Conservation (phyloP, 176 grass and related monocot species). For the Zea mays region Zm-B73-REFERENCE-NAM-5.0 NC_050100.1:187688501-187689000, state of each 20-base stretch:
- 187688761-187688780: neutral
- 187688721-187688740: neutral
- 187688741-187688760: conserved; percentile 13
- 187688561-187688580: neutral
- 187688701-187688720: neutral
- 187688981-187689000: conserved; percentile 85
- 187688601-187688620: neutral
- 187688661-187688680: neutral
- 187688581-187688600: neutral
- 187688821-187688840: neutral
- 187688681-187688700: conserved; percentile 23
- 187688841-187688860: neutral
- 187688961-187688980: conserved; percentile 70
- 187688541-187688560: neutral
- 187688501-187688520: neutral
- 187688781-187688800: conserved; percentile 18
- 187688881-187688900: neutral
- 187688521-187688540: neutral
- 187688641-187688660: conserved; percentile 14
- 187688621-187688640: neutral
- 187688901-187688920: no score
- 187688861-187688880: conserved; percentile 21
- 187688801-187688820: neutral
- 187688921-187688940: neutral
- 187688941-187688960: conserved; percentile 48